phyloP scores from a whole-genome alignment of 805 yeast species.

The Nakazawaea wyomingensis region DNA sequence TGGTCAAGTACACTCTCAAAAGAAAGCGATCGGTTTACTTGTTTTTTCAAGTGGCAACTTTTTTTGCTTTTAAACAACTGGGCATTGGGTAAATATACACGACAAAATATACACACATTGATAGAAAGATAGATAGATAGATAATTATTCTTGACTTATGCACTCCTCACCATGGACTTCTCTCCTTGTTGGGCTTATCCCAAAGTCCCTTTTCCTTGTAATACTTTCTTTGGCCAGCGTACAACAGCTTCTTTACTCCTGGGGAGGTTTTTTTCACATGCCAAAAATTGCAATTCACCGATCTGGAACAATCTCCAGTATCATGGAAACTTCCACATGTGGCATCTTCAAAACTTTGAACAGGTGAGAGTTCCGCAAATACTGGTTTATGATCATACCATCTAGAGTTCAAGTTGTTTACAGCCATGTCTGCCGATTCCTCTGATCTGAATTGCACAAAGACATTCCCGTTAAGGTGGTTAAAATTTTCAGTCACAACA shows the following conservation, averaged over 20 bases:
- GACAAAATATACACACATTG: neutral
- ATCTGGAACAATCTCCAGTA: slow-evolving; percentile 72
- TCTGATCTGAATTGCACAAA: slow-evolving; percentile 57
- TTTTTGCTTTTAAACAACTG: neutral
- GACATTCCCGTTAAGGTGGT: slow-evolving; percentile 84
- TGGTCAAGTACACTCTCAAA: too few species aligned
- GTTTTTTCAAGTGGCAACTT: neutral
- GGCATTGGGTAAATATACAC: neutral
- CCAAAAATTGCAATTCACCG: slow-evolving; percentile 81
- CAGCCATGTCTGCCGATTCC: slow-evolving; percentile 56
- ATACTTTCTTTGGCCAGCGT: slow-evolving; percentile 32
- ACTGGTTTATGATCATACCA: slow-evolving; percentile 84
- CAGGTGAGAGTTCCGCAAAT: slow-evolving; percentile 75
- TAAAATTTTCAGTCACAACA: slow-evolving; percentile 77
- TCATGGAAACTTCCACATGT: slow-evolving; percentile 51
- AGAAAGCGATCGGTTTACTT: too few species aligned
- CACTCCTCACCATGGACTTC: neutral
- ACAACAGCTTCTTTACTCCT: slow-evolving; percentile 36
- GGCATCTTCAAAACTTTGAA: slow-evolving; percentile 62
- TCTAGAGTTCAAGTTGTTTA: slow-evolving; percentile 59
- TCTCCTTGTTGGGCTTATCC: neutral
- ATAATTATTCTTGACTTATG: neutral
- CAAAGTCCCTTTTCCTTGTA: slow-evolving; percentile 4
- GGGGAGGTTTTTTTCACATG: slow-evolving; percentile 60
- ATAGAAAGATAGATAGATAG: neutral